A percentile compares a stretch with the other conserved stretches of the same genome.
phyloP scores from a whole-genome alignment of 2,329 filamentous ascomycete species.

The Exserohilum turcica region DNA sequence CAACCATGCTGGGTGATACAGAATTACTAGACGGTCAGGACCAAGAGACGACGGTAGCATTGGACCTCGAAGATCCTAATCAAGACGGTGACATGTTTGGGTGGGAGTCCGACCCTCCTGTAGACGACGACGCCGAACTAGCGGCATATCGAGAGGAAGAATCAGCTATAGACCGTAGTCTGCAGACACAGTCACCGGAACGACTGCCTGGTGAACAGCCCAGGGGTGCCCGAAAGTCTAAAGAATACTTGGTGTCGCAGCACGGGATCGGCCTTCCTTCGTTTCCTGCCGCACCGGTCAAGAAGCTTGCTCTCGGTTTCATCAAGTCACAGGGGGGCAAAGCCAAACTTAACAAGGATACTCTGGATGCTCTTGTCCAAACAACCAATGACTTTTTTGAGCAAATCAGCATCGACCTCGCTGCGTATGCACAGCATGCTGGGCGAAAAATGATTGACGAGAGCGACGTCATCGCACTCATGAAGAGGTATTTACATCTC shows the following conservation, averaged over 20 bases:
- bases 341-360: conserved; percentile 73
- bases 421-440: conserved; percentile 79
- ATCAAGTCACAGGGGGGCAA: conserved; percentile 70
- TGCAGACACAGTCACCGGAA: conserved; percentile 36
- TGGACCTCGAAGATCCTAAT: conserved; percentile 31
- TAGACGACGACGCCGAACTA: conserved; percentile 36
- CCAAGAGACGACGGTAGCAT: conserved; percentile 27
- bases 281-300: conserved; percentile 74
- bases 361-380: conserved; percentile 74
- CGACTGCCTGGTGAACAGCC: conserved; percentile 19
- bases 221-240: conserved; percentile 42
- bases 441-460: conserved; percentile 85
- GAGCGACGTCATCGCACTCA: conserved; percentile 78
- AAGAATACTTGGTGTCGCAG: conserved; percentile 66
- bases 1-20: conserved; percentile 36
- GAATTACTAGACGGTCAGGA: conserved; percentile 24
- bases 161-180: conserved; percentile 43
- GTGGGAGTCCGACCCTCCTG: conserved; percentile 40
- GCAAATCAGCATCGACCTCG: conserved; percentile 79
- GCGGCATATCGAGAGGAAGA: conserved; percentile 43
- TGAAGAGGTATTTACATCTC: conserved; percentile 70
- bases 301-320: conserved; percentile 71
- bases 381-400: conserved; percentile 93
- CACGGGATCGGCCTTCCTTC: conserved; percentile 78
- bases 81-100: conserved; percentile 26